These are phyloP conservation scores for Penicillium desertorum DNA, from an alignment of 495 filamentous ascomycete genomes.

Conservation along the genomic window DNA sequence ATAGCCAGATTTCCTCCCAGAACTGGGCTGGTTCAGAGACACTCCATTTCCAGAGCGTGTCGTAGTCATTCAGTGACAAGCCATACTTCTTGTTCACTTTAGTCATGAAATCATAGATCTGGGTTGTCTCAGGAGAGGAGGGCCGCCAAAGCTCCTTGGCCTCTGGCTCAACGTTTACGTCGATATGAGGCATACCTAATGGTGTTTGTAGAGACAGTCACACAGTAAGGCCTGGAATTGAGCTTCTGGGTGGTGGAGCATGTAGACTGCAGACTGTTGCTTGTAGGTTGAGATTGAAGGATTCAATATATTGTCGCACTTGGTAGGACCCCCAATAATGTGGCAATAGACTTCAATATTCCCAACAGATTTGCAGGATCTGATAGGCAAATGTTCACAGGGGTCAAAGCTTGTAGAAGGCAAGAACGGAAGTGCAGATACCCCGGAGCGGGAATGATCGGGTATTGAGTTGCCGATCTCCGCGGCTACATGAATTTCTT, in stretches of 20 bases:
- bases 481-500: conserved; percentile 23
- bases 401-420: conserved; percentile 12
- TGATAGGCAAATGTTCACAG: conserved; percentile 4
- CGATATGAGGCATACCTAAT: conserved; percentile 29
- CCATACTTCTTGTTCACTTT: conserved; percentile 66
- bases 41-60: conserved; percentile 79
- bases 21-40: conserved; percentile 70
- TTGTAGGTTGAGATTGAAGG: not conserved
- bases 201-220: not conserved
- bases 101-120: conserved; percentile 69
- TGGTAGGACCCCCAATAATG: not conserved
- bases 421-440: conserved; percentile 6
- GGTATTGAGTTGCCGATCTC: conserved; percentile 22
- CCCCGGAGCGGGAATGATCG: conserved; percentile 24
- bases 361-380: not conserved
- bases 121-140: conserved; percentile 61
- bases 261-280: not conserved
- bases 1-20: conserved; percentile 86
- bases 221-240: not conserved
- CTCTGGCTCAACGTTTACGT: conserved; percentile 24
- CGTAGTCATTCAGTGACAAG: conserved; percentile 61
- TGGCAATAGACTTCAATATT: not conserved
- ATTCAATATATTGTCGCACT: not conserved
- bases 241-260: not conserved
- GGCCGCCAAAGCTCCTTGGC: conserved; percentile 68